Evolutionary conservation across 495 filamentous ascomycete genomes (phyloP).

Genomic region (Trichoderma asperelloides): DNA sequence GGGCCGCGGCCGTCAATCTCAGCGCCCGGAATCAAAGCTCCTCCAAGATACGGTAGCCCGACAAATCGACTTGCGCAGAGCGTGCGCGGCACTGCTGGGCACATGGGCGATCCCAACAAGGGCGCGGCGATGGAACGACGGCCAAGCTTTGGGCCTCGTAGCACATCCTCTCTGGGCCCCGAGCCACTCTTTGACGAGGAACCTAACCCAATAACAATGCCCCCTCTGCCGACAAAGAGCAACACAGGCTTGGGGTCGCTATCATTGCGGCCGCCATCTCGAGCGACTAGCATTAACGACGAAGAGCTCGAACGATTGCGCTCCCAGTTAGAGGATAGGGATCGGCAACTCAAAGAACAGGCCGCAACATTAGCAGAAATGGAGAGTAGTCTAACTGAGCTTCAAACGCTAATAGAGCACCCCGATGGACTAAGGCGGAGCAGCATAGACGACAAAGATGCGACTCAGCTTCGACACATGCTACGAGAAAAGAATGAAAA

Average conservation of each 20-base stretch:
- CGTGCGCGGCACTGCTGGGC: conserved; percentile 40
- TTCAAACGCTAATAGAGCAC: conserved; percentile 58
- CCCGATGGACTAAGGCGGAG: conserved; percentile 32
- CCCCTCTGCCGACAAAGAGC: conserved; percentile 35
- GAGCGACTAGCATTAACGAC: conserved; percentile 37
- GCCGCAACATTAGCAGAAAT: conserved; percentile 72
- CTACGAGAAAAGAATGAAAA: conserved; percentile 95
- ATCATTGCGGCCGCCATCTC: conserved; percentile 40
- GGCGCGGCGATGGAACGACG: conserved; percentile 35
- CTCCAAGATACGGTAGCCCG: conserved; percentile 54
- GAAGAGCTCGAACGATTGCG: conserved; percentile 61
- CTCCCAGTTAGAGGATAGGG: conserved; percentile 69
- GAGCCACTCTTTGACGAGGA: conserved; percentile 44
- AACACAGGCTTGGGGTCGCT: conserved; percentile 39
- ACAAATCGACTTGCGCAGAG: conserved; percentile 58
- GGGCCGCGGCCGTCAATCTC: conserved; percentile 45
- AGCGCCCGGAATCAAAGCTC: conserved; percentile 35
- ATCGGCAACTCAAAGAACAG: conserved; percentile 81
- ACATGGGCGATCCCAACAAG: conserved; percentile 47
- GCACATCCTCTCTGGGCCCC: conserved; percentile 42
- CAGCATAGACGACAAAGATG: conserved; percentile 72
- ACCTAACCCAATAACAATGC: conserved; percentile 45
- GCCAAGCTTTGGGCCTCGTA: conserved; percentile 43
- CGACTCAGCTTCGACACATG: conserved; percentile 64
- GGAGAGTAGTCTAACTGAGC: conserved; percentile 66